Percentiles rank a stretch among this genome's conserved stretches.
phyloP scores from a whole-genome alignment of 192 early-diverging fungal genomes.

The Mortierella antarctica region DNA sequence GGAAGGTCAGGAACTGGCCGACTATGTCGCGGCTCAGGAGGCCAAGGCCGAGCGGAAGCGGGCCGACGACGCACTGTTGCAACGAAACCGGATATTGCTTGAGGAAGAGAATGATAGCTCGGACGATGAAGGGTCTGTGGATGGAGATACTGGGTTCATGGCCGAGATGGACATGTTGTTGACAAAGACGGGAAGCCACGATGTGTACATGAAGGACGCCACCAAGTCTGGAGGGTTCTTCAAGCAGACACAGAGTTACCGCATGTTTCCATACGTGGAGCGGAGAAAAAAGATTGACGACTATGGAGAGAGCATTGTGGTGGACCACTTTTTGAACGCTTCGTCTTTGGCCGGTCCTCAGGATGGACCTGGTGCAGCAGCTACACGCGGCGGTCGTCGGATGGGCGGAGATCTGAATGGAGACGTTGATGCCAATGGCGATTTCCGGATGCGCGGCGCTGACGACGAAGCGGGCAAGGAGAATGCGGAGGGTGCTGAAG shows the following conservation, averaged over 20 bases:
- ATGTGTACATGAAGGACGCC: slow-evolving; percentile 87
- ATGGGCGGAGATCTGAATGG: neutral
- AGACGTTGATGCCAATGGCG: slow-evolving; percentile 41
- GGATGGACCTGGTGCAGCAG: neutral
- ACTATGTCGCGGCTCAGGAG: slow-evolving; percentile 71
- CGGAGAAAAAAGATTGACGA: slow-evolving; percentile 88
- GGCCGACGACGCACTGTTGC: slow-evolving; percentile 73
- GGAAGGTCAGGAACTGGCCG: slow-evolving; percentile 87
- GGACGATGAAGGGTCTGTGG: slow-evolving; percentile 58
- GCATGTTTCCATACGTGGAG: slow-evolving; percentile 91
- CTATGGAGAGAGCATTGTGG: slow-evolving; percentile 88
- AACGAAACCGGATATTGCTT: slow-evolving; percentile 72
- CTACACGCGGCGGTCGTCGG: neutral
- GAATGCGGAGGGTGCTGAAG: slow-evolving; percentile 16
- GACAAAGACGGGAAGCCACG: slow-evolving; percentile 58
- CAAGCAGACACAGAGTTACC: slow-evolving; percentile 82
- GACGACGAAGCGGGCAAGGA: slow-evolving; percentile 28
- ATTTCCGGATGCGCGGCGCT: slow-evolving; percentile 32
- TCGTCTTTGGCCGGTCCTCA: slow-evolving; percentile 16
- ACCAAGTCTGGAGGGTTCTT: slow-evolving; percentile 78
- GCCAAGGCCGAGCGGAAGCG: slow-evolving; percentile 78
- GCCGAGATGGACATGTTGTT: slow-evolving; percentile 32
- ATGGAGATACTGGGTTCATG: slow-evolving; percentile 49
- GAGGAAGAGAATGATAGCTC: slow-evolving; percentile 83
- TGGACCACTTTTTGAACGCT: slow-evolving; percentile 60